phyloP scores from a whole-genome alignment of 306 rosid genomes.

The Delonix regia region DNA sequence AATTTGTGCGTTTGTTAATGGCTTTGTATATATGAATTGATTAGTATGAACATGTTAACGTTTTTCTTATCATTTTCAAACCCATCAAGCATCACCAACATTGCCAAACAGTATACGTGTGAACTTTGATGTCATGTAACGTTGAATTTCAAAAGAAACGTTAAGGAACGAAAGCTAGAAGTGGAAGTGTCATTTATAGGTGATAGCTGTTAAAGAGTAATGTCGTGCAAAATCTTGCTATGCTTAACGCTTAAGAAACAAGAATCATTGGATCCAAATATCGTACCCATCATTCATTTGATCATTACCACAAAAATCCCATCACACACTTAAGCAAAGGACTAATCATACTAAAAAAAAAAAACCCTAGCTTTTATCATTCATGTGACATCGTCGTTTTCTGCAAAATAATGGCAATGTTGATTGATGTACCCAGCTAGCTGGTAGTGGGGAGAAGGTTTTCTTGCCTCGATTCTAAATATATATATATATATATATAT shows the following conservation, averaged over 20 bases:
- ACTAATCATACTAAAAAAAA: not conserved
- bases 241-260: not conserved
- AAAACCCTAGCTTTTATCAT: not conserved
- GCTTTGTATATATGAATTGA: too few species aligned
- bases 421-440: not conserved
- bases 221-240: not conserved
- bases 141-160: not conserved
- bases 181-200: not conserved
- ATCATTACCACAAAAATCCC: slow-evolving; percentile 6
- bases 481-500: too few species aligned
- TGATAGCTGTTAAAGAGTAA: slow-evolving; percentile 1
- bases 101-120: not conserved
- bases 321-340: not conserved
- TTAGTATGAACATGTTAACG: too few species aligned
- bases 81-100: not conserved
- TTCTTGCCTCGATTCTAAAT: not conserved
- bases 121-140: not conserved
- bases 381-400: not conserved
- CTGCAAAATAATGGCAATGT: not conserved
- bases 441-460: not conserved
- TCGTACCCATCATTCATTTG: not conserved
- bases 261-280: not conserved
- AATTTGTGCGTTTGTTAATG: too few species aligned
- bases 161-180: not conserved
- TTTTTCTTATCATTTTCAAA: not conserved